phyloP scores from a whole-genome alignment of 164 flowering plant genomes.

The Nelumbo lutea region DNA sequence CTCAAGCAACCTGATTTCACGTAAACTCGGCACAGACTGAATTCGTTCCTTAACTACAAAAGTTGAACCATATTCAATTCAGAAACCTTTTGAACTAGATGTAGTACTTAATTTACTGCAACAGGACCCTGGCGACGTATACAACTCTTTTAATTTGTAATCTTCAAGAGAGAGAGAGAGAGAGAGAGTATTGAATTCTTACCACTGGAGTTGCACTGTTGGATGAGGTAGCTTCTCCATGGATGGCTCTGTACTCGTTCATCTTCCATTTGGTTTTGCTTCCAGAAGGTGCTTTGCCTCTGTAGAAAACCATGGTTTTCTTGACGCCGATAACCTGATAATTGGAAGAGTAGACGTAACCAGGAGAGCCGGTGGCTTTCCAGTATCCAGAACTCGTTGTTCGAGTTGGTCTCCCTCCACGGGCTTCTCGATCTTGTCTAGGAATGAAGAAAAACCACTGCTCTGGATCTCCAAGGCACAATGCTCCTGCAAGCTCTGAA shows the following conservation, averaged over 20 bases:
- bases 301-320: conserved; percentile 58
- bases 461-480: conserved; percentile 38
- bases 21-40: conserved; percentile 62
- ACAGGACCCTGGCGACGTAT: too few relatives aligned
- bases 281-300: conserved; percentile 56
- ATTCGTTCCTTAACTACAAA: conserved; percentile 52
- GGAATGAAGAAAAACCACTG: conserved; percentile 69
- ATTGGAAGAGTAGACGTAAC: conserved; percentile 38
- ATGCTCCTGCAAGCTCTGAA: conserved; percentile 39
- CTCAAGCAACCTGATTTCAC: conserved; percentile 46
- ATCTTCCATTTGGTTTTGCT: conserved; percentile 27
- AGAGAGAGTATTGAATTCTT: background rate
- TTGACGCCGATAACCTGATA: conserved; percentile 42
- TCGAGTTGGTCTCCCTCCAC: conserved; percentile 58
- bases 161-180: background rate
- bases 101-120: too few relatives aligned
- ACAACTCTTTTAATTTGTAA: background rate
- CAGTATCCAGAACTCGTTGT: conserved; percentile 52
- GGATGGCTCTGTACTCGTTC: conserved; percentile 23
- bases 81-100: too few relatives aligned
- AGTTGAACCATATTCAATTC: too few relatives aligned
- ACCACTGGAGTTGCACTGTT: conserved; percentile 20
- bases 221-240: conserved; percentile 9
- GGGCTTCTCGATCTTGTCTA: conserved; percentile 50
- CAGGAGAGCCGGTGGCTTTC: conserved; percentile 74